phyloP scores from a whole-genome alignment of 352 stramenopile genomes.

The Blastocystis sp. region DNA sequence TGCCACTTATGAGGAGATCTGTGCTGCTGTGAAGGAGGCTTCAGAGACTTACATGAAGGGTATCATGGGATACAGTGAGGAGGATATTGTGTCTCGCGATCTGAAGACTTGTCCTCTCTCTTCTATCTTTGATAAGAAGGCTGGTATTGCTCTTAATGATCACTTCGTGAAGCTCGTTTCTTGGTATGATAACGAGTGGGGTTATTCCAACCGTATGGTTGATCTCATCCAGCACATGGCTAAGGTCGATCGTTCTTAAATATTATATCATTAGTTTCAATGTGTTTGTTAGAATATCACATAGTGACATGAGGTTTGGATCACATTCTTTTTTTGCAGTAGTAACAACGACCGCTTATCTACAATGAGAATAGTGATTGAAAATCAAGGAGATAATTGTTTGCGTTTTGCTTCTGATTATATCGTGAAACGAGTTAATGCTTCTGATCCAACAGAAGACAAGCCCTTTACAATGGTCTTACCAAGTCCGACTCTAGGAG shows the following conservation, averaged over 20 bases:
- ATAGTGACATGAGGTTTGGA: neutral
- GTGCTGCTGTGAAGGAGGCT: constrained; percentile 86
- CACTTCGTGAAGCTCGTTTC: constrained; percentile 98
- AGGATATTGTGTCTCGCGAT: constrained; percentile 92
- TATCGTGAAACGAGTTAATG: neutral
- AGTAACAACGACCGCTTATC: neutral
- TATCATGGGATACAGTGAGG: constrained; percentile 95
- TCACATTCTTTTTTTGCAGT: neutral
- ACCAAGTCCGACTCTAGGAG: neutral
- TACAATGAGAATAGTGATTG: constrained; percentile 19
- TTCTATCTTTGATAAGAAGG: constrained; percentile 94
- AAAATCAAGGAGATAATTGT: neutral
- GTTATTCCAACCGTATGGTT: constrained; percentile 92
- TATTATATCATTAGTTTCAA: neutral
- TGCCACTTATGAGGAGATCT: constrained; percentile 96
- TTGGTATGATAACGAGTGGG: constrained; percentile 99
- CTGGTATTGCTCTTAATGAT: constrained; percentile 93
- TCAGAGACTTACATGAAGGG: constrained; percentile 90
- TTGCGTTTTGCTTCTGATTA: neutral
- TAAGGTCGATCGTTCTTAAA: constrained; percentile 68
- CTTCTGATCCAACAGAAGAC: neutral
- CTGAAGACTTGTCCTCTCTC: constrained; percentile 91
- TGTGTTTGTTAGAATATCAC: constrained; percentile 15
- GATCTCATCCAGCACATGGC: constrained; percentile 92
- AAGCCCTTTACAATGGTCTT: constrained; percentile 1